Evolutionary conservation across 139 green algal species (phyloP), one percentile per base, ranked within the genome.

Genomic region (Spirogloea muscicola): DNA sequence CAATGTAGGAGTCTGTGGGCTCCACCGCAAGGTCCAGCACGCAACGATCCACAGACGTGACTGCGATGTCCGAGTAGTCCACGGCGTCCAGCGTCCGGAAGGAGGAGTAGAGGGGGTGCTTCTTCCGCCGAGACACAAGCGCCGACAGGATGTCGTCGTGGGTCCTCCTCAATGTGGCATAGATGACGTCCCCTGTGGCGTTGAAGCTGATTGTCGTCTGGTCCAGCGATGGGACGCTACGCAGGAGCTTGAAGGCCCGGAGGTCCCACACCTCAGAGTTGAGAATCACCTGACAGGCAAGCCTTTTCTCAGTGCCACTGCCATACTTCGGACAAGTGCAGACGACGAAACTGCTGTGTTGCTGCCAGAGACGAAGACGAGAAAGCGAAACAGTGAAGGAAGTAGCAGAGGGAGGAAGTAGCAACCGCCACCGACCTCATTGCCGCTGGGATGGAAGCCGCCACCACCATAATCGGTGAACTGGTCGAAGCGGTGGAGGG

Each of bases 201-300:
- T 82, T 86, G 64, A 83, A 88, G 5, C 46, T 75, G 44, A 89
- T 77, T 29, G 49, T 55, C 0, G 86, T 84, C 33, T 81, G 72
- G 64, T 91, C 86, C 49, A 93, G 84, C 0, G 75, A 69, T 10
- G 86, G 88, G 41, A 91, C 86, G 51, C 72, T 87, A 27, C 86
- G 74, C 74, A 91, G 76, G 63, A 94, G 83, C 72, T 84, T 82
- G 34, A 76, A 49, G 0, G 82, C 87, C 25, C 88, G 62, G 58
- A 94, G 74, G 58, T 94, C 89, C 89, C 89, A 94, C 36, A 90
- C 82, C 76, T 94, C 87, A 1, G 68, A 84, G 73, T 92, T 92
- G 9, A 93, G 48, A 21, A 93, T 84, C 42, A 74, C 69, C 69
- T 77, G 69, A n/a, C n/a, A n/a, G n/a, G n/a, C n/a, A n/a, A n/a